Evolutionary conservation across 495 filamentous ascomycete species (phyloP).

Genomic region (Arthonia radiata): DNA sequence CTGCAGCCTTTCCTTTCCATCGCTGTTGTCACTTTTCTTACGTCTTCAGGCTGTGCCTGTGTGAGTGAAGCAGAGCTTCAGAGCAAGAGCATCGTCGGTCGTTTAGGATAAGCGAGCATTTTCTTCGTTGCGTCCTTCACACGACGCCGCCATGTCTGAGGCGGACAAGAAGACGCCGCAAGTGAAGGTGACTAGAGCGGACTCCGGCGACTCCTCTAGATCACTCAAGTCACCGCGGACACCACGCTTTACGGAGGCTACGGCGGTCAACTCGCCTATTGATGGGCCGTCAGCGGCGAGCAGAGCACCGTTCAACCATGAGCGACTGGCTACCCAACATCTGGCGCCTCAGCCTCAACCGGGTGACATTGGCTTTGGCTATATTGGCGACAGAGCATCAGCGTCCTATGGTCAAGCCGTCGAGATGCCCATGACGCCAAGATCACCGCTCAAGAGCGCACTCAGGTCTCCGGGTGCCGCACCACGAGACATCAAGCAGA

Average conservation of each 20-base stretch:
- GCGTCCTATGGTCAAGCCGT: conserved; percentile 18
- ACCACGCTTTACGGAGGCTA: conserved; percentile 77
- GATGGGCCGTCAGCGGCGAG: conserved; percentile 24
- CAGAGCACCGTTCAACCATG: conserved; percentile 43
- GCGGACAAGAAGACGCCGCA: no score
- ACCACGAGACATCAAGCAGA: conserved; percentile 26
- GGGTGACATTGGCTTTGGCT: conserved; percentile 79
- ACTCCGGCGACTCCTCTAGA: no score
- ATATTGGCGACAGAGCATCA: conserved; percentile 40
- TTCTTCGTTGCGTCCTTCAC: no score
- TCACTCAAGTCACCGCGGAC: conserved; percentile 59
- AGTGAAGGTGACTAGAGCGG: no score
- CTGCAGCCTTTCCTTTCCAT: no score
- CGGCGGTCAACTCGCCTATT: conserved; percentile 64
- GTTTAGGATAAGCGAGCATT: no score
- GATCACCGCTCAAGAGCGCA: conserved; percentile 70
- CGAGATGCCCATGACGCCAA: no score
- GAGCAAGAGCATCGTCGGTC: no score
- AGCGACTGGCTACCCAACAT: conserved; percentile 24
- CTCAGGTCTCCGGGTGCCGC: conserved; percentile 65
- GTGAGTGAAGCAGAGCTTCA: no score
- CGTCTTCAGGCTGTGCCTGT: no score
- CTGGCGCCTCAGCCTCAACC: conserved; percentile 39
- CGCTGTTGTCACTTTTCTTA: no score
- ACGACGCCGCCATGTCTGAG: no score